Percentiles rank a stretch among this genome's conserved stretches.
phyloP scores from a whole-genome alignment of 2,329 filamentous ascomycete genomes.

The Ophiostoma novo-ulmi region DNA sequence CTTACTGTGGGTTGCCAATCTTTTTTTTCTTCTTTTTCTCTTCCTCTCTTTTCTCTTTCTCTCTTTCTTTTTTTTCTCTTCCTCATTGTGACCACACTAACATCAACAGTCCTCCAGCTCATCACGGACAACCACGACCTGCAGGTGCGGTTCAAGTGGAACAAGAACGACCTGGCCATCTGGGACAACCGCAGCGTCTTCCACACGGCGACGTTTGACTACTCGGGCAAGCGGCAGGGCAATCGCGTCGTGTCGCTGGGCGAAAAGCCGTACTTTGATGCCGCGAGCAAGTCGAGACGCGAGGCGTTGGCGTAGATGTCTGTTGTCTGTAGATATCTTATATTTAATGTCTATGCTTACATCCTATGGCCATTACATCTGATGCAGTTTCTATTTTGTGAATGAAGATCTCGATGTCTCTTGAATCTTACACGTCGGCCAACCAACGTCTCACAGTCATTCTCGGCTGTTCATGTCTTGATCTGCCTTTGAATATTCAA shows the following conservation, averaged over 20 bases:
- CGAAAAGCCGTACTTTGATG: constrained; percentile 32
- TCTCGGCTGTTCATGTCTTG: neutral
- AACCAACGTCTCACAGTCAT: neutral
- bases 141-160: constrained; percentile 33
- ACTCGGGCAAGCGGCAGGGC: constrained; percentile 32
- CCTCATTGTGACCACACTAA: neutral
- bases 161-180: constrained; percentile 32
- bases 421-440: neutral
- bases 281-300: neutral
- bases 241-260: constrained; percentile 33
- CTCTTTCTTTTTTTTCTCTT: neutral
- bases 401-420: no score
- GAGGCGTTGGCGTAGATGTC: neutral
- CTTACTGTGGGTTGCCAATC: constrained; percentile 27
- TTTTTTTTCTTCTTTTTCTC: neutral
- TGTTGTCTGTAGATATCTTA: neutral
- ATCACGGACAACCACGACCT: constrained; percentile 34
- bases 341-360: no score
- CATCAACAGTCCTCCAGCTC: constrained; percentile 29
- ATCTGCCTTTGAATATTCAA: neutral
- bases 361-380: no score
- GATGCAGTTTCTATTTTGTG: no score
- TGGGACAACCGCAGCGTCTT: constrained; percentile 34
- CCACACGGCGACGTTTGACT: constrained; percentile 33
- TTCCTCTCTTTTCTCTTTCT: no score